Base-by-base conservation (phyloP, 805 yeast genomes). In the Blastobotrys robertii region DNA sequence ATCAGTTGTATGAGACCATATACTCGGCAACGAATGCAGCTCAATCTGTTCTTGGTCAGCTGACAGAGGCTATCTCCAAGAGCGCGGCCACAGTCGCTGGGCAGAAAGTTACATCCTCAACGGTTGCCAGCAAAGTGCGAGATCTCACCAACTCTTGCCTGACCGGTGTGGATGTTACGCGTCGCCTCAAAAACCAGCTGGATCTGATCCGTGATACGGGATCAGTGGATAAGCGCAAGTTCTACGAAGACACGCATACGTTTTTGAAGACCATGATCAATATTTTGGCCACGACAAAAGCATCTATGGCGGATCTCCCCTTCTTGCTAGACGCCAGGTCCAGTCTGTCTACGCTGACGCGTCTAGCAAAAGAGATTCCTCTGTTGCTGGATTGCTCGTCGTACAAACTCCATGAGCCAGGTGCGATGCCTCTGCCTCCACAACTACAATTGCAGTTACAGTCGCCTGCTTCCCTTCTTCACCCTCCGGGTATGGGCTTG, bases 321-420 rank as follows among this genome's bases (percentile, higher is more conserved):
- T 73, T 80, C 11, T 68, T 90, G 41, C 79, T 82, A 52, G 95
- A 84, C 44, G 81, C 81, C 4, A 68, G 95, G 45, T 79, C 88
- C 6, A 76, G 84, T 4, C 73, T 90, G 63, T 84, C 95, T 0
- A 75, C 78, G 31, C 67, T 90, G 45, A 88, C 97, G 0, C 78
- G 85, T 50, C 83, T 88, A 2, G 85, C 96, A 3, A 90, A 90
- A 55, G 97, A 90, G 56, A 82, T 90, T 11, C 87, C 97, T 0
- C 79, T 85, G n/a, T 69, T 84, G 52, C 64, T 88, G 35, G 96
- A 88, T 57, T 69, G 73, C 34, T 76, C 82, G 46, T 68, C 80
- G 12, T 74, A 70, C 56, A 64, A 55, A 25, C 44, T 49, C 51
- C n/a, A 47, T 53, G 42, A 19, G 6, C 25, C 25, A 19, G 25